Conservation (phyloP, 768 basidiomycete species). For the Collybia mongolica region DNA sequence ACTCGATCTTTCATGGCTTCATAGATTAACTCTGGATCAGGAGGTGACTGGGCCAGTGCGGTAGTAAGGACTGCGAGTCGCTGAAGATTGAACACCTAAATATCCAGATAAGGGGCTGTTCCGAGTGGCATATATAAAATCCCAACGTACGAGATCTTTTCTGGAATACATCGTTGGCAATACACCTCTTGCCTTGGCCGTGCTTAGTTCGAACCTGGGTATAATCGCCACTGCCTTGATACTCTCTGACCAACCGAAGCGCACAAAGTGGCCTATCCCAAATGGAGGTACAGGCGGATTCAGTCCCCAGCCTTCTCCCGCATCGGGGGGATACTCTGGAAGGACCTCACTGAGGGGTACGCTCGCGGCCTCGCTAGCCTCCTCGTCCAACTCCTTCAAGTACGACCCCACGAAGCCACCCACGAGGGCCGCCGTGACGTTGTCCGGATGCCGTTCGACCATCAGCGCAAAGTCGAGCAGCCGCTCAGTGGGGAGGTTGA, state of each 20-base stretch:
- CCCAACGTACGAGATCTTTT: slow-evolving; percentile 77
- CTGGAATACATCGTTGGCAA: slow-evolving; percentile 84
- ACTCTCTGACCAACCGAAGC: slow-evolving; percentile 79
- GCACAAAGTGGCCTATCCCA: slow-evolving; percentile 93
- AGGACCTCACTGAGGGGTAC: slow-evolving; percentile 95
- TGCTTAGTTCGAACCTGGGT: slow-evolving; percentile 93
- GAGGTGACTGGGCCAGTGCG: slow-evolving; percentile 85
- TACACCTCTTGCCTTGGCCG: slow-evolving; percentile 89
- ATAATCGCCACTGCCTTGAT: slow-evolving; percentile 95
- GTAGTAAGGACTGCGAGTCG: slow-evolving; percentile 95
- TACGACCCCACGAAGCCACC: slow-evolving; percentile 98
- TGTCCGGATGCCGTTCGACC: slow-evolving; percentile 99
- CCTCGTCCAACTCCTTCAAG: slow-evolving; percentile 82
- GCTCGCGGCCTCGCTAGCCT: slow-evolving; percentile 78
- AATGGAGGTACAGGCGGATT: slow-evolving; percentile 84
- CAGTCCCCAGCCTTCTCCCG: slow-evolving; percentile 87
- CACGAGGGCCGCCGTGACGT: slow-evolving; percentile 95
- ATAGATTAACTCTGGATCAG: slow-evolving; percentile 95
- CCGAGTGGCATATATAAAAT: background rate
- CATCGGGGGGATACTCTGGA: slow-evolving; percentile 93
- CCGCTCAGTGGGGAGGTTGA: slow-evolving; percentile 66
- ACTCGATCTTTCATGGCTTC: slow-evolving; percentile 99
- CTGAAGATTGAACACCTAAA: slow-evolving; percentile 95
- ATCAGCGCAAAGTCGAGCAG: slow-evolving; percentile 96
- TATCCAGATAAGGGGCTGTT: slow-evolving; percentile 1